Evolutionary conservation across 805 yeast species (phyloP).

Genomic region (Yarrowia keelungensis): DNA sequence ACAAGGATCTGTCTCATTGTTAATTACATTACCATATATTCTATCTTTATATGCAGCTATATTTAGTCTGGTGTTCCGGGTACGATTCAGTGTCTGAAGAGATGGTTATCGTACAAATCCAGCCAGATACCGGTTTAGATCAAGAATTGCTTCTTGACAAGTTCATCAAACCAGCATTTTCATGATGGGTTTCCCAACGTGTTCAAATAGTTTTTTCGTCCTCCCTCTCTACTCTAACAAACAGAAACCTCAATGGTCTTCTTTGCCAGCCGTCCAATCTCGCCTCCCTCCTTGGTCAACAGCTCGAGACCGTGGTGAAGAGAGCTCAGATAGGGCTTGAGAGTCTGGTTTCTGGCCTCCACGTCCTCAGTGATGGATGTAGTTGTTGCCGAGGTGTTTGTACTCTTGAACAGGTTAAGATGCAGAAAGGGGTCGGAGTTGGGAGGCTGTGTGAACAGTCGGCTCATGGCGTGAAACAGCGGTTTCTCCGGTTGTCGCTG

Average conservation of each 20-base stretch:
- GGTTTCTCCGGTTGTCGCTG: conserved; percentile 21
- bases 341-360: conserved; percentile 59
- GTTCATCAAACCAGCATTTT: too few species aligned
- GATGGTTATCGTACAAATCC: too few species aligned
- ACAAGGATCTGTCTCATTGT: too few species aligned
- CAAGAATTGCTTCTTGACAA: too few species aligned
- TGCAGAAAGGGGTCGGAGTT: conserved; percentile 46
- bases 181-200: not conserved
- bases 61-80: too few species aligned
- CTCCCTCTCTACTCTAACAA: not conserved
- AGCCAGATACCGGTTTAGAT: too few species aligned
- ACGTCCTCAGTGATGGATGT: conserved; percentile 65
- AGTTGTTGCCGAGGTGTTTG: conserved; percentile 1
- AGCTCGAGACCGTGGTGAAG: conserved; percentile 59
- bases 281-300: conserved; percentile 74
- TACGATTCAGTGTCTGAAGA: too few species aligned
- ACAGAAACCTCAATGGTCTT: conserved; percentile 26
- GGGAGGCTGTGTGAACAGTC: conserved; percentile 45
- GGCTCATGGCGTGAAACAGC: conserved; percentile 50
- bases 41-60: too few species aligned
- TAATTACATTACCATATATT: too few species aligned
- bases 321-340: conserved; percentile 60
- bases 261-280: conserved; percentile 61
- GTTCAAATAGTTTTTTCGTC: not conserved
- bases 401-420: conserved; percentile 46